phyloP scores from a whole-genome alignment of 2,329 filamentous ascomycete species.

The Clathrospora elynae region DNA sequence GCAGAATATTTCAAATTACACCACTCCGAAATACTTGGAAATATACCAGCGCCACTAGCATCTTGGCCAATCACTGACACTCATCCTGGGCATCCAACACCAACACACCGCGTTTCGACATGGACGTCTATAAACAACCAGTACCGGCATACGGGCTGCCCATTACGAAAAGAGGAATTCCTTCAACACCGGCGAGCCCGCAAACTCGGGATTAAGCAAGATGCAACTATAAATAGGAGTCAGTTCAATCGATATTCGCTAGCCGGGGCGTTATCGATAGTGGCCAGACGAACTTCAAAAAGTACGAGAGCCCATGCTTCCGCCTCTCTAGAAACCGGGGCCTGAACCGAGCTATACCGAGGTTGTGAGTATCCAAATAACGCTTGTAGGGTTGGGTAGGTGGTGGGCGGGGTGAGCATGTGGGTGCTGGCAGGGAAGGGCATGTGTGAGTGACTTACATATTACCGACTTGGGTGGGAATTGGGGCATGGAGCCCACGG shows the following conservation, averaged over 20 bases:
- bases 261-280: constrained; percentile 23
- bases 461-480: constrained; percentile 91
- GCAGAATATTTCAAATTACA: constrained; percentile 29
- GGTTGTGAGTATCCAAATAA: constrained; percentile 22
- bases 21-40: constrained; percentile 19
- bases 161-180: constrained; percentile 76
- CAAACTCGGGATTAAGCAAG: constrained; percentile 90
- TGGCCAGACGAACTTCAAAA: constrained; percentile 74
- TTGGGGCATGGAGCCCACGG: constrained; percentile 81
- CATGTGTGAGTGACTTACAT: constrained; percentile 59
- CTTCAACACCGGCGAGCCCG: constrained; percentile 85
- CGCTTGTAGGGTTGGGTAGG: background rate
- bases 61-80: constrained; percentile 21
- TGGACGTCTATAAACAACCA: background rate
- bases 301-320: constrained; percentile 83
- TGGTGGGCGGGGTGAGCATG: constrained; percentile 28
- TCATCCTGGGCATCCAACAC: background rate
- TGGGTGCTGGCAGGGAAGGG: background rate
- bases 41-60: constrained; percentile 24
- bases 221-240: constrained; percentile 71
- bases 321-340: constrained; percentile 85
- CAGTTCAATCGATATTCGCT: constrained; percentile 36
- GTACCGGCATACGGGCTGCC: constrained; percentile 2
- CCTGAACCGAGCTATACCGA: constrained; percentile 65
- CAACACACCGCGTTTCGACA: background rate